Base-by-base conservation (phyloP, 768 basidiomycete genomes). In the Serendipita sp. region DNA sequence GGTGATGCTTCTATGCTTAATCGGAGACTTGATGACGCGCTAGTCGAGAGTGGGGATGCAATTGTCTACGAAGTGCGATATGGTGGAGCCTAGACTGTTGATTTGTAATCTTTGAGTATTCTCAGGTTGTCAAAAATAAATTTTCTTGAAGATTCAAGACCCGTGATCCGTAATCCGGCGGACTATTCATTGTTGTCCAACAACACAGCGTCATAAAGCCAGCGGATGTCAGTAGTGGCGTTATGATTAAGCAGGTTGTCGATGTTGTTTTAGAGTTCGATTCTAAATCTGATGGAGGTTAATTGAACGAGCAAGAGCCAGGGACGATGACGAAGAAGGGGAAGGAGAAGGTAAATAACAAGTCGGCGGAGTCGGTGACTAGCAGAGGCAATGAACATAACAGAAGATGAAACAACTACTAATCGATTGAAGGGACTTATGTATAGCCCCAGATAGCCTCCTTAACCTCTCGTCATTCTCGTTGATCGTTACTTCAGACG, bases 11-110 rank as follows among this genome's bases (percentile, higher is more conserved):
- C n/a, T 67, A 84, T 4, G 76, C 77, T 23, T 75, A 76, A 36
- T 77, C 55, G 71, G 78, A 62, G 64, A 2, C 52, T 48, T 18
- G 50, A 77, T 75, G 67, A 79, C 78, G 65, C 66, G 18, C 52
- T 40, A 0, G 72, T 89, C 13, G 83, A 83, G 53, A 85, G 72
- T 2, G 84, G 81, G 31, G 89, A 92, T 69, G 75, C 78, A 1
- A 85, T 93, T 72, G 81, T 84, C 1, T 81, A 92, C n/a, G 92
- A 96, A 69, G 80, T 86, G 70, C 81, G 82, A 69, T 70, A 74
- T 40, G 69, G 76, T 16, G 79, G 77, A 46, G 75, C 75, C 16
- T 91, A 88, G 88, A 69, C 84, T 23, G 74, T 80, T 40, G 53
- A 29, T 1, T 13, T 3, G 27, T 50, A 2, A 3, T 65, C 18